A percentile compares a stretch with the other conserved stretches of the same genome.
Conservation (phyloP, 2,329 filamentous ascomycete genomes). For the Falciphora oryzae region DNA sequence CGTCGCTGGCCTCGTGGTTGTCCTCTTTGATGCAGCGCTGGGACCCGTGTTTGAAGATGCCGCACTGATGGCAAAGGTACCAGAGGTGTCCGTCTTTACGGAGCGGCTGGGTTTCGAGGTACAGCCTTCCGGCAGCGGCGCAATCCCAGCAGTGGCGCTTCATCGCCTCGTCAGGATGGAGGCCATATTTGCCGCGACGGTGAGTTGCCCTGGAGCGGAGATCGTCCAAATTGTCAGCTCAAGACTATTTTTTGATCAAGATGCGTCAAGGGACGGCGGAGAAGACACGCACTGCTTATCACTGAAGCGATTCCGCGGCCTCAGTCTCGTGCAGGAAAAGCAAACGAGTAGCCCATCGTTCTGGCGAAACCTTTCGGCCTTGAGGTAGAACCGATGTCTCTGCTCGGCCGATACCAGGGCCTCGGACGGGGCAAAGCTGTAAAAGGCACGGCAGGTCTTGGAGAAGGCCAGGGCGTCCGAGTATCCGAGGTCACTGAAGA, state of each 20-base stretch:
- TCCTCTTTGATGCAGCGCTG: conserved; percentile 3
- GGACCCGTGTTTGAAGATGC: neutral
- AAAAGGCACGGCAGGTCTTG: conserved; percentile 1
- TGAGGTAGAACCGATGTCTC: conserved; percentile 11
- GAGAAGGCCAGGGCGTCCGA: conserved; percentile 10
- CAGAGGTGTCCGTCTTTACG: conserved; percentile 4
- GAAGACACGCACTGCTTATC: conserved; percentile 1
- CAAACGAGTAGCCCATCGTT: conserved; percentile 13
- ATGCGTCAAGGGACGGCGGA: neutral
- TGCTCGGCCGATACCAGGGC: neutral
- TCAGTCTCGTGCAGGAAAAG: conserved; percentile 13
- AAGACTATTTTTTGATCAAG: too few species aligned
- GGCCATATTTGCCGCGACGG: neutral
- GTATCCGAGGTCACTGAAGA: conserved; percentile 12
- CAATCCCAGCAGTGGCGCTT: conserved; percentile 8
- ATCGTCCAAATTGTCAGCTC: neutral
- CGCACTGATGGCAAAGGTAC: conserved; percentile 8
- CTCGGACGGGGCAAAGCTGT: conserved; percentile 9
- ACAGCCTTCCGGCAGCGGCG: neutral
- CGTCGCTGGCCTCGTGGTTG: neutral
- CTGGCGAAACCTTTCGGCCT: conserved; percentile 13
- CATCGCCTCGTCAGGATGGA: neutral
- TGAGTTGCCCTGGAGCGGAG: neutral
- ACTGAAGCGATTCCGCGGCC: conserved; percentile 7
- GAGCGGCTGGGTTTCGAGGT: neutral